These are phyloP conservation scores for Lepiota venenata DNA, from an alignment of 768 basidiomycete genomes.

Conservation along the genomic window DNA sequence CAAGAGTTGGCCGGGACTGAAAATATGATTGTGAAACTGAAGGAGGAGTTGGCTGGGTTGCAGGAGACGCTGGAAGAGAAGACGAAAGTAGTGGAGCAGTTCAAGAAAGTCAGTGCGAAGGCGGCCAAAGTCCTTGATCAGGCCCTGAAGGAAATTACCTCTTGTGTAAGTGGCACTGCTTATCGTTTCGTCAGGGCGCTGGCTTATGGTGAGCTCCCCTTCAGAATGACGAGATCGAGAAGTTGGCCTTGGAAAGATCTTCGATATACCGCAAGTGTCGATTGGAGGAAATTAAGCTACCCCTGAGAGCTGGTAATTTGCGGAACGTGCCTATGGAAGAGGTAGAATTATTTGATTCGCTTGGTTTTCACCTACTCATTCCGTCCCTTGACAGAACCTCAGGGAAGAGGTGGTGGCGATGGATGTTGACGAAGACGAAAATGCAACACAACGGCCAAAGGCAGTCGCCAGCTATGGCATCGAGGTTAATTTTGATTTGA, in stretches of 20 bases:
- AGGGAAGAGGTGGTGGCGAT: conserved; percentile 86
- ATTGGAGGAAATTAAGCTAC: conserved; percentile 87
- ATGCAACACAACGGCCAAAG: conserved; percentile 71
- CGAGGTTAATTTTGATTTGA: conserved; percentile 76
- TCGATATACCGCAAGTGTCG: conserved; percentile 88
- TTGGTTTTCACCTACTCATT: not conserved
- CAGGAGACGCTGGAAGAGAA: conserved; percentile 71
- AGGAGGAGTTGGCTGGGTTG: conserved; percentile 56
- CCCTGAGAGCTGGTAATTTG: conserved; percentile 70
- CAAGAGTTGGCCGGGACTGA: conserved; percentile 60
- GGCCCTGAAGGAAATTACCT: conserved; percentile 85
- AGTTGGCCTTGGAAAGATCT: conserved; percentile 80
- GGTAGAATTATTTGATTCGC: conserved; percentile 38
- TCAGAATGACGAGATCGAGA: conserved; percentile 81
- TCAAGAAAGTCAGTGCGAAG: conserved; percentile 66
- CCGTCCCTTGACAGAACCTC: conserved; percentile 50
- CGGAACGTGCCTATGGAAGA: conserved; percentile 94
- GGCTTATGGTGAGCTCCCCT: conserved; percentile 1
- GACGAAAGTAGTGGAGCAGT: conserved; percentile 69
- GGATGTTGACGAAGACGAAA: conserved; percentile 90
- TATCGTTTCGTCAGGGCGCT: not conserved
- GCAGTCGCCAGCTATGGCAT: conserved; percentile 82
- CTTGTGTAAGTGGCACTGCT: conserved; percentile 46
- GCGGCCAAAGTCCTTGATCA: conserved; percentile 80
- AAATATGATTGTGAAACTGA: conserved; percentile 49